Conservation (phyloP, 331 rosid genomes). For the Erythrophleum ivorense region DNA sequence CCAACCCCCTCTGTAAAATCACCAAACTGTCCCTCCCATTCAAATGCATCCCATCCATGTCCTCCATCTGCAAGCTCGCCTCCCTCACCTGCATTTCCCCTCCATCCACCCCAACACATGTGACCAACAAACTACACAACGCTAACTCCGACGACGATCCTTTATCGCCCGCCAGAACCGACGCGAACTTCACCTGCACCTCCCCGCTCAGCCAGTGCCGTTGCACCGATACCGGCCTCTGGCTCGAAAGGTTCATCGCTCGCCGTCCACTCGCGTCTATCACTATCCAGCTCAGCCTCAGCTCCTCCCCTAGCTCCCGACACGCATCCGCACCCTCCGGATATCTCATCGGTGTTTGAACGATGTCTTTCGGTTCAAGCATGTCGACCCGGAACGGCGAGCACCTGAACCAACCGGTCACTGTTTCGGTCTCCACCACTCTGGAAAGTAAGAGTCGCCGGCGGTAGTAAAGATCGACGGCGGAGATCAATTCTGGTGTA, state of each 20-base stretch:
- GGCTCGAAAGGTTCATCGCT: conserved; percentile 75
- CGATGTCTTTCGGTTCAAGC: conserved; percentile 66
- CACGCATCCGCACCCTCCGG: conserved; percentile 41
- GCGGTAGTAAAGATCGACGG: conserved; percentile 67
- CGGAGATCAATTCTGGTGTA: conserved; percentile 57
- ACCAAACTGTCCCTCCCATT: conserved; percentile 77
- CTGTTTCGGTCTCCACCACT: conserved; percentile 72
- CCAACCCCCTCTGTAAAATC: conserved; percentile 56
- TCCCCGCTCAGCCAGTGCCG: conserved; percentile 83
- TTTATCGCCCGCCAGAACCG: conserved; percentile 46
- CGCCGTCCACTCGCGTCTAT: conserved; percentile 57
- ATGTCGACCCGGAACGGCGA: conserved; percentile 78
- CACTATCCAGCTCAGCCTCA: conserved; percentile 73
- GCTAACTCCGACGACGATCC: conserved; percentile 60
- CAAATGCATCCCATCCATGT: conserved; percentile 70
- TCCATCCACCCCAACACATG: conserved; percentile 53
- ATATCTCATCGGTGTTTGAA: conserved; percentile 46
- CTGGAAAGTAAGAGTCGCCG: conserved; percentile 50
- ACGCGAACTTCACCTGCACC: conserved; percentile 55
- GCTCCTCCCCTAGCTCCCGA: conserved; percentile 36
- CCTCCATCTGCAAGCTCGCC: conserved; percentile 67
- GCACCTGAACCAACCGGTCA: conserved; percentile 69
- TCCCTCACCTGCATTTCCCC: conserved; percentile 64
- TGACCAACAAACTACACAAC: conserved; percentile 53
- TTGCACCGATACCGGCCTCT: conserved; percentile 55